Evolutionary conservation across 202 grass and related monocot species (phyloP), one percentile per base, ranked within the genome.

Genomic region (Setaria viridis): DNA sequence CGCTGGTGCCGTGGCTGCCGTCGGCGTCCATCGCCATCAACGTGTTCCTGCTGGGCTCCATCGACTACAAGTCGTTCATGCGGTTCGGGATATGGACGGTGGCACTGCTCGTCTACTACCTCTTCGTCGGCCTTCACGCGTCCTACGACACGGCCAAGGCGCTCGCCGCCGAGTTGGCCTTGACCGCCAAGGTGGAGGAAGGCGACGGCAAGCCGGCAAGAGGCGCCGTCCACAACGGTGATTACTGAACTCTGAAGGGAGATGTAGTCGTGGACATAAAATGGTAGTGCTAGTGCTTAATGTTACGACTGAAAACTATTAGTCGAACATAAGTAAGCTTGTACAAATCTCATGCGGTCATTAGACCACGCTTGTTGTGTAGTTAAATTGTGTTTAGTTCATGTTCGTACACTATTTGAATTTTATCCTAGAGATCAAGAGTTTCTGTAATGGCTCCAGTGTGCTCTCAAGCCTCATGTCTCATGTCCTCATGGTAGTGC

Each of bases 1-100:
- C 93, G 35, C 35, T 95, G 33, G 93, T 98, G 77, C 95, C 93
- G 42, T 98, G 93, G 95, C 90, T 98, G 58, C 93, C 95, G 78
- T 98, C 93, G 15, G 83, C 78, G 53, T 98, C 95, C 54, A 95
- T 98, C 55, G 75, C 87, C 84, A 89, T 95, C 62, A 98, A 95
- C 81, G 43, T 98, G 20, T 98, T 98, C 85, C 81, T 98, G 66
- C 87, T 98, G 8, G 93, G 93, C 0, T 98, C 95, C 72, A 98
- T 98, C 77, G 92, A 98, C 76, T 12, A 49, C 51, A 88, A 83
- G 41, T 98, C 95, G 10, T 98, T 93, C 84, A 74, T 83, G 72
- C 59, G 91, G 67, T 98, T 98, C 82, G 87, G 92, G 29, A 30
- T 91, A 33, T 98, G 95, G 95, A 93, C 85, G 34, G 78, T 9